Percentiles rank a stretch among this genome's conserved stretches.
Conservation (phyloP, 805 yeast genomes). For the Wickerhamiella australiensis region DNA sequence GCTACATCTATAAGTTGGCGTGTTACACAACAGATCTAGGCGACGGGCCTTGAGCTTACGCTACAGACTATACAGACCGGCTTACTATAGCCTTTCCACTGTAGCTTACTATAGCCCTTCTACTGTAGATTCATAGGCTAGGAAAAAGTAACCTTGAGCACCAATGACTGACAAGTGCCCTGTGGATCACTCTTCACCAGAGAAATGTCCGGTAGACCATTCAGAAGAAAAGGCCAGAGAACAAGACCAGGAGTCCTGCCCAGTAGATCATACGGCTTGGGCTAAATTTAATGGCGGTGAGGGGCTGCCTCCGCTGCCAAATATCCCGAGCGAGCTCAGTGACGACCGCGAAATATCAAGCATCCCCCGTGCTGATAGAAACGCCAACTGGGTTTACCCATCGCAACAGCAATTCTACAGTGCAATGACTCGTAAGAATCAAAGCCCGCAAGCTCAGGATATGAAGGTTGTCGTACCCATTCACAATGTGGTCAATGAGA, state of each 20-base stretch:
- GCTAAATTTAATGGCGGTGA: conserved; percentile 25
- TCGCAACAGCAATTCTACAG: conserved; percentile 89
- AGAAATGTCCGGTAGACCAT: conserved; percentile 22
- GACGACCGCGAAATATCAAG: conserved; percentile 67
- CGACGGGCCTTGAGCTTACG: too few species aligned
- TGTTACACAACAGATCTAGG: too few species aligned
- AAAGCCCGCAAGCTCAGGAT: conserved; percentile 70
- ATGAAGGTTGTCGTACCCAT: conserved; percentile 89
- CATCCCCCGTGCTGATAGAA: conserved; percentile 64
- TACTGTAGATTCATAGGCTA: too few species aligned
- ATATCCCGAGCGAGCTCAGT: conserved; percentile 36
- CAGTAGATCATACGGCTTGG: conserved; percentile 16
- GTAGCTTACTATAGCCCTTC: too few species aligned
- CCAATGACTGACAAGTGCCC: conserved; percentile 33
- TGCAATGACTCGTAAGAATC: conserved; percentile 83
- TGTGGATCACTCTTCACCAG: conserved; percentile 35
- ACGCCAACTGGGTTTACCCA: conserved; percentile 83
- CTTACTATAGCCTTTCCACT: neutral
- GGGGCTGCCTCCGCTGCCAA: conserved; percentile 23
- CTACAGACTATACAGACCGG: neutral
- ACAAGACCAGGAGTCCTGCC: conserved; percentile 23
- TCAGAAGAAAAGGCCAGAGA: conserved; percentile 1
- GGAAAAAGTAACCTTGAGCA: too few species aligned
- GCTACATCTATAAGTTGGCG: too few species aligned
- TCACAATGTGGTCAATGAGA: conserved; percentile 85